These are phyloP conservation scores for Erythrophleum ivorense DNA, from an alignment of 331 rosid species.

Conservation along the genomic window DNA sequence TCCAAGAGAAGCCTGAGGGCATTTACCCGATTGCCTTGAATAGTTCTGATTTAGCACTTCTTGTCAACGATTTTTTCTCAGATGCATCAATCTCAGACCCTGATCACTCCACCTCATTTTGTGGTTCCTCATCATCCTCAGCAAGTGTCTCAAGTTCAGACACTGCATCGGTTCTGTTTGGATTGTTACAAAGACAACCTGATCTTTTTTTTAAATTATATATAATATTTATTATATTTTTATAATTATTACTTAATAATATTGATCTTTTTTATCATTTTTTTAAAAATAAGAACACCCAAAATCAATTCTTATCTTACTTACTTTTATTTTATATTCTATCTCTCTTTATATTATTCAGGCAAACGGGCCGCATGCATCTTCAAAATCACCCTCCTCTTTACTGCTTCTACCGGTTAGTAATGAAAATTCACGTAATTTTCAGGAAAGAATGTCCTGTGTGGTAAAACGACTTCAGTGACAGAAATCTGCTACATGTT, in stretches of 20 bases:
- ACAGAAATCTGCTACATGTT: slow-evolving; percentile 4
- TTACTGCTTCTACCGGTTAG: slow-evolving; percentile 68
- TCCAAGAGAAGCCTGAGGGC: slow-evolving; percentile 50
- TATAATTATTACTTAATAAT: no score
- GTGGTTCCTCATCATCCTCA: slow-evolving; percentile 47
- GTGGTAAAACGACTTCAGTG: slow-evolving; percentile 35
- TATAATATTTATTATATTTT: no score
- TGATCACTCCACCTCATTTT: slow-evolving; percentile 53
- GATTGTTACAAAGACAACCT: no score
- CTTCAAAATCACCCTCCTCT: slow-evolving; percentile 67
- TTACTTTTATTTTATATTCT: no score
- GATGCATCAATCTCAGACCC: slow-evolving; percentile 34
- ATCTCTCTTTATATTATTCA: no score
- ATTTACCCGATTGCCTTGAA: slow-evolving; percentile 50
- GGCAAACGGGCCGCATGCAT: no score
- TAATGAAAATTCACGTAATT: slow-evolving; percentile 60
- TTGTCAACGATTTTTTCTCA: slow-evolving; percentile 29
- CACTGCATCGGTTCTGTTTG: no score
- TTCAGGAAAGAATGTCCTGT: slow-evolving; percentile 42
- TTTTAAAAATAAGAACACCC: no score
- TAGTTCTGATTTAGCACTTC: slow-evolving; percentile 45
- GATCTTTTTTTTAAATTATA: no score
- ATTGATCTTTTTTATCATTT: no score
- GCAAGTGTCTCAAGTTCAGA: slow-evolving; percentile 67
- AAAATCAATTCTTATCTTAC: no score